phyloP scores from a whole-genome alignment of 768 basidiomycete species.

The Paxillus involutus region DNA sequence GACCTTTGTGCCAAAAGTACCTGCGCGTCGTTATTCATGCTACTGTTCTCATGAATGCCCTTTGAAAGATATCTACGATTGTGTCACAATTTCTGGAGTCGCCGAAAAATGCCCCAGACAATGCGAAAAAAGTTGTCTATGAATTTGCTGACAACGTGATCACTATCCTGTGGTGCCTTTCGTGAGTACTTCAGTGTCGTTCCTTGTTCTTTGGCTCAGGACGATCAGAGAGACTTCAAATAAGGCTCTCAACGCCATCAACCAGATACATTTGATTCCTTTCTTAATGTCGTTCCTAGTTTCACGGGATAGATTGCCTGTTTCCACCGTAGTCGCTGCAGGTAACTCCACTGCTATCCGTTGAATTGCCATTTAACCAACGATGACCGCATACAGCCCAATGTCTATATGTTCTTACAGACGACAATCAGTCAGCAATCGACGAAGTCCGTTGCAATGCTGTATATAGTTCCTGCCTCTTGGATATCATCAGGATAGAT shows the following conservation, averaged over 20 bases:
- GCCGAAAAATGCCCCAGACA: conserved; percentile 65
- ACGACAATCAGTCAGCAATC: conserved; percentile 81
- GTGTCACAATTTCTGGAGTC: conserved; percentile 65
- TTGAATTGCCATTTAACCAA: not conserved
- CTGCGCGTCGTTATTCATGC: not conserved
- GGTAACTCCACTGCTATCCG: conserved; percentile 43
- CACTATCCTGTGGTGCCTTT: conserved; percentile 91
- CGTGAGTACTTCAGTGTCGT: conserved; percentile 56
- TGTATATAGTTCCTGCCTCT: conserved; percentile 61
- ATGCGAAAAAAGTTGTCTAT: conserved; percentile 73
- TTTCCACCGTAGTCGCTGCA: conserved; percentile 75
- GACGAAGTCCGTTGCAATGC: conserved; percentile 61
- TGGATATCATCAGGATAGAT: conserved; percentile 54
- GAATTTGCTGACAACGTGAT: conserved; percentile 92
- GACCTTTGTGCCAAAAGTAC: conserved; percentile 77
- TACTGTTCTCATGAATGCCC: not conserved
- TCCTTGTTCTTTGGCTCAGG: conserved; percentile 17
- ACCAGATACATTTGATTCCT: conserved; percentile 72
- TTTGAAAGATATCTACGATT: conserved; percentile 65
- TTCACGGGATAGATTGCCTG: conserved; percentile 64
- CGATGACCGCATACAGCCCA: conserved; percentile 55
- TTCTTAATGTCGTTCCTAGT: conserved; percentile 91
- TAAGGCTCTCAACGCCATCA: conserved; percentile 79
- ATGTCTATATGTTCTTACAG: conserved; percentile 88
- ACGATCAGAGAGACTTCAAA: conserved; percentile 81